Conservation (phyloP, 768 basidiomycete species). For the Termitomyces sp. region DNA sequence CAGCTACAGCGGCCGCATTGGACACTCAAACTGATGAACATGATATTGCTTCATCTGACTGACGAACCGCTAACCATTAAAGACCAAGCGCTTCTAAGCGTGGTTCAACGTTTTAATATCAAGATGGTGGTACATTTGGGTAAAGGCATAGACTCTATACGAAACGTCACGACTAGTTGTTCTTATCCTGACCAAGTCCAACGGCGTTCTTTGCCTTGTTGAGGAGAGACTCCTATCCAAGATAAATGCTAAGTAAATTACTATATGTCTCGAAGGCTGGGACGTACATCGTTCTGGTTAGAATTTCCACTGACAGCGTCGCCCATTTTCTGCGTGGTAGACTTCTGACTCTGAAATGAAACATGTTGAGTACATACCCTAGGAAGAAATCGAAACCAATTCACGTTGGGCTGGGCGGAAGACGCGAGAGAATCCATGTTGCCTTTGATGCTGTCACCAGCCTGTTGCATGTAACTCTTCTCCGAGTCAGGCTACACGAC, state of each 20-base stretch:
- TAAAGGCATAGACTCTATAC: too few species aligned
- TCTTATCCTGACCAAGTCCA: slow-evolving; percentile 29
- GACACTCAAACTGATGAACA: too few species aligned
- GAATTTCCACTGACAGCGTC: slow-evolving; percentile 45
- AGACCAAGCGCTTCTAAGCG: too few species aligned
- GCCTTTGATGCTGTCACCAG: slow-evolving; percentile 44
- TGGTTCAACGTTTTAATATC: neutral
- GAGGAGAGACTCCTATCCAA: slow-evolving; percentile 39
- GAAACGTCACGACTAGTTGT: neutral
- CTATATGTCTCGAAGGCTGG: too few species aligned
- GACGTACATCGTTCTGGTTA: slow-evolving; percentile 36
- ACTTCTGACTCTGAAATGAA: slow-evolving; percentile 42
- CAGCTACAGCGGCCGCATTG: too few species aligned
- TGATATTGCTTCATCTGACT: too few species aligned
- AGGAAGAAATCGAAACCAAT: slow-evolving; percentile 2
- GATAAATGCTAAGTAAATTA: neutral
- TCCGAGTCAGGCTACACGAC: slow-evolving; percentile 48
- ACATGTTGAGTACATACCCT: neutral
- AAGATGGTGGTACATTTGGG: neutral
- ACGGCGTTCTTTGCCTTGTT: slow-evolving; percentile 50
- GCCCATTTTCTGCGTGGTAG: slow-evolving; percentile 40
- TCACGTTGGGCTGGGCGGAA: slow-evolving; percentile 44
- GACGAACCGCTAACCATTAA: too few species aligned
- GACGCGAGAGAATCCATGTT: slow-evolving; percentile 42
- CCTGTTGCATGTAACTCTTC: slow-evolving; percentile 49